Conservation (phyloP, 805 yeast genomes). For the Schizosaccharomyces pombe region DNA sequence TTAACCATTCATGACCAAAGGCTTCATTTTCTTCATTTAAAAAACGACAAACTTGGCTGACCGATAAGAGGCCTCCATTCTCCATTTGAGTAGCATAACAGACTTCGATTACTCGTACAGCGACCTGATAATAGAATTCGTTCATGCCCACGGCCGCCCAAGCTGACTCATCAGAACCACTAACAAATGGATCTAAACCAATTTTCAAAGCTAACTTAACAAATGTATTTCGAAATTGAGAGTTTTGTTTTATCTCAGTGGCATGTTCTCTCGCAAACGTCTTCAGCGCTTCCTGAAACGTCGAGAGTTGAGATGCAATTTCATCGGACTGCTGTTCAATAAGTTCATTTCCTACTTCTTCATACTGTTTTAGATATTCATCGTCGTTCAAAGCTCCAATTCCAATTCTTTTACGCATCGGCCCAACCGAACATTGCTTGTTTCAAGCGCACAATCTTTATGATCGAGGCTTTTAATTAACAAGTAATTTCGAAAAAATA, state of each 20-base stretch:
- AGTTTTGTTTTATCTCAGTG: constrained; percentile 37
- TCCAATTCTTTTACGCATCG: not conserved
- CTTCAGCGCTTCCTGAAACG: constrained; percentile 55
- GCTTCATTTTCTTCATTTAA: constrained; percentile 6
- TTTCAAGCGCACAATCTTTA: no score
- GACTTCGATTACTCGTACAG: constrained; percentile 51
- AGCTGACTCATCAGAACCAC: constrained; percentile 15
- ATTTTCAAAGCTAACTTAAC: constrained; percentile 52
- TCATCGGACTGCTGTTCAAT: constrained; percentile 33
- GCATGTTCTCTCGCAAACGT: constrained; percentile 54
- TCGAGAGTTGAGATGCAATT: constrained; percentile 44
- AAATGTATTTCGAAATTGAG: constrained; percentile 45
- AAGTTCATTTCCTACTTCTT: constrained; percentile 28
- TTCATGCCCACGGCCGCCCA: constrained; percentile 19
- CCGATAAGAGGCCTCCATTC: constrained; percentile 62
- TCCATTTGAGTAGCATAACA: constrained; percentile 44
- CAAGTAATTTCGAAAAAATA: no score
- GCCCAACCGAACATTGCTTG: not conserved
- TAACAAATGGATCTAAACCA: constrained; percentile 58
- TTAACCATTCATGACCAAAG: constrained; percentile 9
- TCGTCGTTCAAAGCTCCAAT: not conserved
- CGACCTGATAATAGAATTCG: constrained; percentile 43
- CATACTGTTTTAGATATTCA: constrained; percentile 17
- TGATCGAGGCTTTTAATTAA: no score
- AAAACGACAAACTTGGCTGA: constrained; percentile 26